Evolutionary conservation across 176 grass and related monocot species (phyloP).

Genomic region (Bothriochloa decipiens): DNA sequence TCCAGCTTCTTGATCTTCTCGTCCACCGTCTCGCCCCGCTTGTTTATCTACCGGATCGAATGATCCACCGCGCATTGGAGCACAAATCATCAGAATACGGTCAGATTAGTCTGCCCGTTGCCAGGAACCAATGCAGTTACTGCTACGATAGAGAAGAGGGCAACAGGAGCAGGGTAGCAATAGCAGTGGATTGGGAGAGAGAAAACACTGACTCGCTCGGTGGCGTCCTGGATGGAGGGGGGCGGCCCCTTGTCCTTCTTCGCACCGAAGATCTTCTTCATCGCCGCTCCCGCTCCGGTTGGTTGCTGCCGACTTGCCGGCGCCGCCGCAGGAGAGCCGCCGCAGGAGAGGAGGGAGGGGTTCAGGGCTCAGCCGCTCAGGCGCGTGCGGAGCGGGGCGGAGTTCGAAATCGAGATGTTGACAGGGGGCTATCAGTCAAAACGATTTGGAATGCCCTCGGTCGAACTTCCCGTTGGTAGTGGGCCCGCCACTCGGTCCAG

Average conservation of each 20-base stretch:
- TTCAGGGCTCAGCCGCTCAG: not conserved
- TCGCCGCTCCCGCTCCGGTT: slow-evolving; percentile 26
- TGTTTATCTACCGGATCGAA: slow-evolving; percentile 61
- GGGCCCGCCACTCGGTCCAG: not conserved
- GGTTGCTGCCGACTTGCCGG: slow-evolving; percentile 22
- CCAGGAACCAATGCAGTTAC: slow-evolving; percentile 9
- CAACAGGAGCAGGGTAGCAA: not conserved
- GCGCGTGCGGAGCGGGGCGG: not conserved
- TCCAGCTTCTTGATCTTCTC: slow-evolving; percentile 97
- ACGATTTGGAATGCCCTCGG: not conserved
- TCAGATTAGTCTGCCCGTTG: not conserved
- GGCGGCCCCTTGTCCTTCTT: slow-evolving; percentile 87
- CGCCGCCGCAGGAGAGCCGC: slow-evolving; percentile 12
- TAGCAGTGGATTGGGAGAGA: not conserved
- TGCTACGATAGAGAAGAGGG: not conserved
- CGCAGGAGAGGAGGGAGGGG: not conserved
- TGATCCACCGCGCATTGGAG: no score
- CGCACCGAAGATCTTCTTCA: slow-evolving; percentile 94
- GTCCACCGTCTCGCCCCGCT: slow-evolving; percentile 88
- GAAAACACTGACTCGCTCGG: slow-evolving; percentile 56
- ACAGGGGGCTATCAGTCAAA: slow-evolving; percentile 7
- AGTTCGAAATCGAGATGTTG: slow-evolving; percentile 30
- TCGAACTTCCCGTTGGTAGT: not conserved
- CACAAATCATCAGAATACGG: not conserved
- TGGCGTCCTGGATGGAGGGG: slow-evolving; percentile 85